Conservation (phyloP, 2,329 filamentous ascomycete genomes). For the Clarireedia paspali region DNA sequence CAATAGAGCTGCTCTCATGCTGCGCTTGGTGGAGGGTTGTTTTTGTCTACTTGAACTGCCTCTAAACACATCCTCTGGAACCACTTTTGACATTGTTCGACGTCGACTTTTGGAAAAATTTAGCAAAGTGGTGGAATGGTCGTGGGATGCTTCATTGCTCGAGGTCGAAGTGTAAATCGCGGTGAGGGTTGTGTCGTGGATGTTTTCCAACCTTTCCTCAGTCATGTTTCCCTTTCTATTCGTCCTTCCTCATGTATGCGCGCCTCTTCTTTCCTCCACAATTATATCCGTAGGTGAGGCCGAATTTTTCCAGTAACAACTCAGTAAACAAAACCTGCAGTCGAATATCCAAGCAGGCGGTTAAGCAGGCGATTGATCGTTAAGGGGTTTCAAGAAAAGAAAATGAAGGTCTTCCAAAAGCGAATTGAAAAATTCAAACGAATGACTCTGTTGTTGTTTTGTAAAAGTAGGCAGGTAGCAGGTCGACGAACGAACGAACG, state of each 20-base stretch:
- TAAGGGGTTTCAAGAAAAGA: conserved; percentile 4
- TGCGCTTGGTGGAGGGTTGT: conserved; percentile 17
- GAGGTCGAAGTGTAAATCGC: background rate
- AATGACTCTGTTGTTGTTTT: conserved; percentile 3
- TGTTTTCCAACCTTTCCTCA: background rate
- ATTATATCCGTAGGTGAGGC: background rate
- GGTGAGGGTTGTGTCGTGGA: background rate
- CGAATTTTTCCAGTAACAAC: background rate
- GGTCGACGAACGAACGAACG: no score
- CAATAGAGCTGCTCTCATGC: conserved; percentile 21
- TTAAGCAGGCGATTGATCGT: background rate
- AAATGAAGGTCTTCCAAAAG: conserved; percentile 5
- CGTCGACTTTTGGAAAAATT: conserved; percentile 1
- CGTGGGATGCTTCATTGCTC: conserved; percentile 3
- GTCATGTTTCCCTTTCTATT: background rate
- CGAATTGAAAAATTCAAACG: conserved; percentile 8
- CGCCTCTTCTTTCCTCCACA: background rate
- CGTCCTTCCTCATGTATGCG: background rate
- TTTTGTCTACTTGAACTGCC: conserved; percentile 14
- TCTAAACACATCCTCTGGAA: conserved; percentile 5
- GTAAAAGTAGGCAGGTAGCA: background rate
- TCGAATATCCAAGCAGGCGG: conserved; percentile 6
- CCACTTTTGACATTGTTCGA: conserved; percentile 9
- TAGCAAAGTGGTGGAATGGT: conserved; percentile 9
- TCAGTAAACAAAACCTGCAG: background rate